These are phyloP conservation scores for Auxenochlorella pyrenoidosa DNA, from an alignment of 139 green algal species.

Conservation along the genomic window DNA sequence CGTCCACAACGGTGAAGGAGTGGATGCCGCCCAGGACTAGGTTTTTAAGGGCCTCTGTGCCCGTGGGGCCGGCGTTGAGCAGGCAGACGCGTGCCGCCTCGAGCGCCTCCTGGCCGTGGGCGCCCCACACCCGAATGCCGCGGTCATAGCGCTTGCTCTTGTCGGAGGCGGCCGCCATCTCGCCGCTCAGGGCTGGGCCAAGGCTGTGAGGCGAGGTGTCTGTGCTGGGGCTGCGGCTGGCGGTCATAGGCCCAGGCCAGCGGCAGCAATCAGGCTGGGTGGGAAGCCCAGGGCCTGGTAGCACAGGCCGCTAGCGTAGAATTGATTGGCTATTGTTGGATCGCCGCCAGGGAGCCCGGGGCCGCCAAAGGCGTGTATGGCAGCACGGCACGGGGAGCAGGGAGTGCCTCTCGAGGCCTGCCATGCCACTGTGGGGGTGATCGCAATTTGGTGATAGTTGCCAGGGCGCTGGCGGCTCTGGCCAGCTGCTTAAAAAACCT, in stretches of 20 bases:
- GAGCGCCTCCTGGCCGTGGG: constrained; percentile 81
- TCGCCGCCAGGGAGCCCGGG: too few relatives aligned
- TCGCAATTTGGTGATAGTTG: too few relatives aligned
- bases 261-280: too few relatives aligned
- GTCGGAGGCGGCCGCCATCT: constrained; percentile 11
- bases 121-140: constrained; percentile 91
- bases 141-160: constrained; percentile 85
- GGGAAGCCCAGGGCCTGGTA: too few relatives aligned
- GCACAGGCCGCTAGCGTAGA: too few relatives aligned
- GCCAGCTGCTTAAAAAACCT: too few relatives aligned
- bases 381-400: too few relatives aligned
- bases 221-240: neutral
- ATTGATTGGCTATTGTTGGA: too few relatives aligned
- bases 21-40: constrained; percentile 96
- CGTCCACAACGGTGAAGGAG: constrained; percentile 95
- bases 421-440: too few relatives aligned
- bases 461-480: too few relatives aligned
- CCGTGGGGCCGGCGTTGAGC: constrained; percentile 75
- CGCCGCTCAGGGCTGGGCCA: neutral
- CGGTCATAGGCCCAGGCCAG: neutral
- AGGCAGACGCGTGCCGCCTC: constrained; percentile 77
- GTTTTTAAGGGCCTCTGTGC: constrained; percentile 96
- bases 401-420: too few relatives aligned
- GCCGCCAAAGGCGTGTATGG: too few relatives aligned
- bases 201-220: neutral